Percentiles rank a stretch among this genome's conserved stretches.
phyloP scores from a whole-genome alignment of 306 rosid species.

The Castanea mollissima region DNA sequence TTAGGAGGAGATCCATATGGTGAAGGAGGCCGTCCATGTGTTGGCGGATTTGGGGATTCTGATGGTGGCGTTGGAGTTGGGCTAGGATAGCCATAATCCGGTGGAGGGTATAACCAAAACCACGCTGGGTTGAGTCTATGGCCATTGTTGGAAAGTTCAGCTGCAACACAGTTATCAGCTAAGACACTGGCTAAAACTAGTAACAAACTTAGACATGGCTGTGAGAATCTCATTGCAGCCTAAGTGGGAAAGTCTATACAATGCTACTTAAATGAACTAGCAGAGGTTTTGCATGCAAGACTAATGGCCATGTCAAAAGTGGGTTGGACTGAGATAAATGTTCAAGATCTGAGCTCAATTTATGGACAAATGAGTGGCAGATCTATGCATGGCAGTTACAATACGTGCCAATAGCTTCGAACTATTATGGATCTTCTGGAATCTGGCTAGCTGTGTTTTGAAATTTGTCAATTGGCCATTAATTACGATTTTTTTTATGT shows the following conservation, averaged over 20 bases:
- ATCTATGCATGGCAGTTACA: conserved; percentile 2
- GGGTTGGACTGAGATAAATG: background rate
- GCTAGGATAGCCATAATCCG: conserved; percentile 23
- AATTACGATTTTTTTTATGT: too few species aligned
- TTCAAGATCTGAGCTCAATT: conserved; percentile 2
- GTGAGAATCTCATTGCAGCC: background rate
- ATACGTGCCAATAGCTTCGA: background rate
- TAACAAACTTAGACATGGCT: background rate
- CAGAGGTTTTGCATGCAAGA: background rate
- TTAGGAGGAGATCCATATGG: conserved; percentile 25
- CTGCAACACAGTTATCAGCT: background rate
- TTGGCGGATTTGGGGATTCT: conserved; percentile 14
- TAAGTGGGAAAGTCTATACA: too few species aligned
- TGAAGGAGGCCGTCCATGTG: conserved; percentile 19
- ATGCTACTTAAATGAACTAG: background rate
- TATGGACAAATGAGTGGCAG: conserved; percentile 7
- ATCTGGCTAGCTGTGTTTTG: background rate
- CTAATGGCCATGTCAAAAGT: background rate
- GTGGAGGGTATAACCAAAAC: conserved; percentile 21
- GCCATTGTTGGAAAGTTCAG: background rate
- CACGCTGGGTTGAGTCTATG: background rate
- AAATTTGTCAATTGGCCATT: too few species aligned
- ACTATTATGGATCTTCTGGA: background rate
- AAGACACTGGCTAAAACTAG: background rate
- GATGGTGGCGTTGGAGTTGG: conserved; percentile 24